phyloP scores from a whole-genome alignment of 2,329 filamentous ascomycete genomes.

The Podosphaera fusca region DNA sequence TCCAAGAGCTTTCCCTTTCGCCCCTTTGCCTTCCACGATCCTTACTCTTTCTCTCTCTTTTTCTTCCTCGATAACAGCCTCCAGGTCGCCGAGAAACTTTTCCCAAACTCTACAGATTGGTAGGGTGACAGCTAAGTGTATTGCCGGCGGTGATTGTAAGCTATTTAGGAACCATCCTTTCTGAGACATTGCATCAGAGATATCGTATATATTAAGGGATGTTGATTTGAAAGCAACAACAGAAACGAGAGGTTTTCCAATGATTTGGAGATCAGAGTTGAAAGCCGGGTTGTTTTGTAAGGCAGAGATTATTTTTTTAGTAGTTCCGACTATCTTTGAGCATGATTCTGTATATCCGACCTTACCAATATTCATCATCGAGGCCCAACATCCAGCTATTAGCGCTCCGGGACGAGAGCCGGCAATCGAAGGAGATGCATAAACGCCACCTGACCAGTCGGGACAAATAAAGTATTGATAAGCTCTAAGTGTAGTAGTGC shows the following conservation, averaged over 20 bases:
- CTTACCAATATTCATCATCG: constrained; percentile 71
- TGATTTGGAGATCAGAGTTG: constrained; percentile 47
- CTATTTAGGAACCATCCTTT: constrained; percentile 94
- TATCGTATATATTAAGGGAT: constrained; percentile 78
- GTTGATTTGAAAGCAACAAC: constrained; percentile 74
- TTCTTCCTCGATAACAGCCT: constrained; percentile 44
- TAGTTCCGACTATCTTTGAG: constrained; percentile 63
- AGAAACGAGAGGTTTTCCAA: constrained; percentile 70
- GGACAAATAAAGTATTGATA: constrained; percentile 95
- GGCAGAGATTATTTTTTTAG: constrained; percentile 59
- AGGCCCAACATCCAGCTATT: constrained; percentile 90
- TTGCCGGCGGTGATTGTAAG: constrained; percentile 71
- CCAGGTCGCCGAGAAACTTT: constrained; percentile 49
- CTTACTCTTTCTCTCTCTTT: constrained; percentile 59
- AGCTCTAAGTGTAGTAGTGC: constrained; percentile 49
- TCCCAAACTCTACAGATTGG: constrained; percentile 68
- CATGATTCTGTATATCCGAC: constrained; percentile 72
- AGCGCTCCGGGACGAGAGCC: constrained; percentile 80
- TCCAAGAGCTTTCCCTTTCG: constrained; percentile 43
- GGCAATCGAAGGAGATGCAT: constrained; percentile 77
- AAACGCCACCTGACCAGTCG: constrained; percentile 89
- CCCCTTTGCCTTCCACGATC: constrained; percentile 41
- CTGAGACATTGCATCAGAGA: constrained; percentile 65
- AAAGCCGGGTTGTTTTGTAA: constrained; percentile 48
- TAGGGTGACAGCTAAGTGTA: constrained; percentile 82